Evolutionary conservation across 768 basidiomycete genomes (phyloP), one percentile per base, ranked within the genome.

Genomic region (Termitomyces sp.): DNA sequence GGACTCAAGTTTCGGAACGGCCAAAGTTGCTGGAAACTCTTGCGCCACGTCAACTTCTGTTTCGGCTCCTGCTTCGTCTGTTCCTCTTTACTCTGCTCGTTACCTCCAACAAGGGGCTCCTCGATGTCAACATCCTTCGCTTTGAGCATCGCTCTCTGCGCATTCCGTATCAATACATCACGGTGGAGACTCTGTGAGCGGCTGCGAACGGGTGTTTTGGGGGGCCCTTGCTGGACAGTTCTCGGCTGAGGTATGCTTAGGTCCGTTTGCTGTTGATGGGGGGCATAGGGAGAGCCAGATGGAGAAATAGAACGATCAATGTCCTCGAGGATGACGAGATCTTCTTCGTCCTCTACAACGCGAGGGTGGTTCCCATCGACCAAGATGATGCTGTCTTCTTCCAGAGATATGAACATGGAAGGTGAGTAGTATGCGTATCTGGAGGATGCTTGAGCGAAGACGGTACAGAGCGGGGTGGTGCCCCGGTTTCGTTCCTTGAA

Each of bases 251-350:
- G 52, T 10, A 60, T 61, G 42, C 61, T 65, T 7, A 61, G 43
- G 9, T 31, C 17, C 53, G 31, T 31, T 29, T 54, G 38, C 1
- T 52, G 49, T 50, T 66, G 52, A 17, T 61, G 66, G 48, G 60
- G 12, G 31, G 40, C 25, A 32, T 59, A 58, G 48, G 66, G 60
- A 11, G 68, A 54, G 37, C 57, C 51, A 42, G 67, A 65, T 20
- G 65, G 59, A n/a, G 64, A 36, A 45, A 60, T 20, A 34, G 63
- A 57, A 31, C 70, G 63, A 8, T 82, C 80, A n/a, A 89, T 81
- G 57, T 86, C 83, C 68, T 91, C 89, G 17, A 91, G 74, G 60
- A 91, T 89, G 47, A 91, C 81, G 40, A 91, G 82, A 60, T 89
- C 89, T 56, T 77, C 79, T 37, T 85, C 89, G 60, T 89, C 88